Conservation (phyloP, 1,139 yeast genomes). For the Kodamaea alishanica region DNA sequence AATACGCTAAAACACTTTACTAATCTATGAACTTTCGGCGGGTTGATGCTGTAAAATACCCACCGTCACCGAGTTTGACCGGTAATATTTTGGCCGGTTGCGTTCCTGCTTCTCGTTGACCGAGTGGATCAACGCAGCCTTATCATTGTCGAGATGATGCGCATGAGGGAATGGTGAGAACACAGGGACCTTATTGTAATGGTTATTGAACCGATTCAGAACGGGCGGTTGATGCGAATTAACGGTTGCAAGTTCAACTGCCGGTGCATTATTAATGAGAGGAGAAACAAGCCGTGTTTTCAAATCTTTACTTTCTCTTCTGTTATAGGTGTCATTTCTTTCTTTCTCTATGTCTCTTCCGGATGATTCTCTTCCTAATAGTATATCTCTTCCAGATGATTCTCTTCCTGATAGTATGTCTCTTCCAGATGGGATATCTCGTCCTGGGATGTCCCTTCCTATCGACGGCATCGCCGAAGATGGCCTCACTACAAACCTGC, state of each 20-base stretch:
- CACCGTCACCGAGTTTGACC: slow-evolving; percentile 43
- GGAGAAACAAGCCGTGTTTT: slow-evolving; percentile 18
- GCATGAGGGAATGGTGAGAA: slow-evolving; percentile 40
- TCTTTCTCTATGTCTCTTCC: no score
- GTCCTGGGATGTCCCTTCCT: no score
- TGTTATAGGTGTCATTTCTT: no score
- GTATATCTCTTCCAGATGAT: no score
- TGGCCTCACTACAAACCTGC: no score
- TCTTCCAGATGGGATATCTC: no score
- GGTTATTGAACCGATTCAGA: slow-evolving; percentile 35
- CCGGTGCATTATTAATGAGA: slow-evolving; percentile 23
- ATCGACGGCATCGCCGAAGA: no score
- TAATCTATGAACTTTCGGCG: no score
- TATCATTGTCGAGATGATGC: slow-evolving; percentile 37
- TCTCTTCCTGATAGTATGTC: no score
- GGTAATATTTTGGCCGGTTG: slow-evolving; percentile 27
- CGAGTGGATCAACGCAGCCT: slow-evolving; percentile 24
- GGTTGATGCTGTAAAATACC: slow-evolving; percentile 35
- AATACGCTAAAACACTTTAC: no score
- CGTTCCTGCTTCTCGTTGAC: slow-evolving; percentile 18
- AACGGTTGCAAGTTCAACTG: slow-evolving; percentile 20
- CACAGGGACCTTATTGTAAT: slow-evolving; percentile 43
- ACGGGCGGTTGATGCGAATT: slow-evolving; percentile 21
- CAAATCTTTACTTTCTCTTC: slow-evolving; percentile 6
- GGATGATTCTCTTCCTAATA: no score